phyloP scores from a whole-genome alignment of 2,329 filamentous ascomycete species.

The Colletotrichum nymphaeae region DNA sequence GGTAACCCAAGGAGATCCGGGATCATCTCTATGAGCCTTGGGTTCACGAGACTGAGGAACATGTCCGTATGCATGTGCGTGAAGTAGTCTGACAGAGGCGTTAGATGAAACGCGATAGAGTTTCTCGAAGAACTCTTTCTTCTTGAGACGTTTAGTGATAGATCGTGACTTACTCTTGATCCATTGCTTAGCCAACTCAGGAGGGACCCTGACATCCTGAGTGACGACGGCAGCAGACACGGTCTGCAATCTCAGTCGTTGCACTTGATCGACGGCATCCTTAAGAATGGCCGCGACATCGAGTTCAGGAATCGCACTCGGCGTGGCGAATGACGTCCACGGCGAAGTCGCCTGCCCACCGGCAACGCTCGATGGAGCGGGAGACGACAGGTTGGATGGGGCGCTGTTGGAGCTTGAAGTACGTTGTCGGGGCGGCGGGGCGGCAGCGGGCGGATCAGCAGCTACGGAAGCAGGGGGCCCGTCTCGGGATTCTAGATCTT shows the following conservation, averaged over 20 bases:
- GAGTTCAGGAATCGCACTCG: neutral
- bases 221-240: slow-evolving; percentile 40
- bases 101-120: neutral
- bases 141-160: neutral
- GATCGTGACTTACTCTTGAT: slow-evolving; percentile 38
- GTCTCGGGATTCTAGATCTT: neutral
- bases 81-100: slow-evolving; percentile 40
- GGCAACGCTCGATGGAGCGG: slow-evolving; percentile 1
- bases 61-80: slow-evolving; percentile 43
- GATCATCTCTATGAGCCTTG: slow-evolving; percentile 42
- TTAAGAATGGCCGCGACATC: slow-evolving; percentile 41
- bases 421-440: slow-evolving; percentile 13
- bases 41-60: slow-evolving; percentile 43
- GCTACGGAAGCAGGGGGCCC: slow-evolving; percentile 7
- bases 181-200: slow-evolving; percentile 43
- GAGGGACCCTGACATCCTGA: slow-evolving; percentile 40
- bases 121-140: no score
- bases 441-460: neutral
- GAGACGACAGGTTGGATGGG: slow-evolving; percentile 36
- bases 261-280: slow-evolving; percentile 43
- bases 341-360: slow-evolving; percentile 4
- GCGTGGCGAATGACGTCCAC: slow-evolving; percentile 12
- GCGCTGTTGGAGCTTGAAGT: slow-evolving; percentile 10
- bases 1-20: slow-evolving; percentile 44
- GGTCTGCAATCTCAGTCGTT: slow-evolving; percentile 39